phyloP scores from a whole-genome alignment of 2,329 filamentous ascomycete species.

The Emydomyces testavorans region DNA sequence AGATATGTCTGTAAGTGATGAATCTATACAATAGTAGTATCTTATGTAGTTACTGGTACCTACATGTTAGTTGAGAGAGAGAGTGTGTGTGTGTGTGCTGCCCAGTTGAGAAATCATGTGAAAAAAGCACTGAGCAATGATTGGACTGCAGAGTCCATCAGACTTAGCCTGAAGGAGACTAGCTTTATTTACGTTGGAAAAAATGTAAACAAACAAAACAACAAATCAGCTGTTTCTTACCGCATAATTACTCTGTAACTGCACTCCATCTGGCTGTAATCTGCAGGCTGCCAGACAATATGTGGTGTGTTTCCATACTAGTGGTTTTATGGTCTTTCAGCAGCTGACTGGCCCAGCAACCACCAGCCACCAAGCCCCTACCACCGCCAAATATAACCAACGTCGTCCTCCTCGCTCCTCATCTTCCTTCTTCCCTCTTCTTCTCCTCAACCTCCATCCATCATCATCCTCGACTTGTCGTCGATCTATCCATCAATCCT shows the following conservation, averaged over 20 bases:
- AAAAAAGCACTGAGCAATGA: neutral
- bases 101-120: neutral
- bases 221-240: conserved; percentile 9
- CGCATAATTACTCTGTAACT: too few relatives aligned
- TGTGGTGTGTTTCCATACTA: too few relatives aligned
- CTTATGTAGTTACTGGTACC: too few relatives aligned
- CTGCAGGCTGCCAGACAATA: too few relatives aligned
- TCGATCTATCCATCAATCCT: conserved; percentile 15
- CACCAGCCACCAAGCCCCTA: conserved; percentile 13
- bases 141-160: conserved; percentile 1
- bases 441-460: conserved; percentile 18
- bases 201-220: conserved; percentile 15
- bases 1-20: too few relatives aligned
- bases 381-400: conserved; percentile 16
- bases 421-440: conserved; percentile 18
- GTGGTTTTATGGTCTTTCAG: too few relatives aligned
- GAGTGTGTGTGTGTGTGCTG: neutral
- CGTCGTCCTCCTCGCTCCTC: conserved; percentile 1
- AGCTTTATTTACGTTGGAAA: conserved; percentile 11
- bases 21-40: too few relatives aligned
- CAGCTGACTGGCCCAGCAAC: conserved; percentile 12
- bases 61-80: neutral
- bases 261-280: too few relatives aligned
- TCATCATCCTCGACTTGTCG: conserved; percentile 13
- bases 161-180: conserved; percentile 9